Evolutionary conservation across 208 protist genomes (phyloP).

Genomic region (Leishmania tarentolae): DNA sequence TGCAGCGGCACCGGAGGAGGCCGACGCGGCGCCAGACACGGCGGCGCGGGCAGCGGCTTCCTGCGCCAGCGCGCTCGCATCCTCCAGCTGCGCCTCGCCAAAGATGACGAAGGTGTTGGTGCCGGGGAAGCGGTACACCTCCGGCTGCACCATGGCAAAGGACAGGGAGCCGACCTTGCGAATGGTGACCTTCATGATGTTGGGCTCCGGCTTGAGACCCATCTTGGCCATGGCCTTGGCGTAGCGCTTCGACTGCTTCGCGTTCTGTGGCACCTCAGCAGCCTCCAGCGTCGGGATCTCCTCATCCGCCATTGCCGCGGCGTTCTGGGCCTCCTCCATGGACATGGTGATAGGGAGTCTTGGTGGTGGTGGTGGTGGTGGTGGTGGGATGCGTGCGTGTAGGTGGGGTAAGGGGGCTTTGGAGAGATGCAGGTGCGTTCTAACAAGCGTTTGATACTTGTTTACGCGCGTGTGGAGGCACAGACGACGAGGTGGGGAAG

Average conservation of each 20-base stretch:
- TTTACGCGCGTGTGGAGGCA: not conserved
- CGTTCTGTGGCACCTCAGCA: constrained; percentile 64
- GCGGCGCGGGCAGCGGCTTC: constrained; percentile 72
- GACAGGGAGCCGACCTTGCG: constrained; percentile 89
- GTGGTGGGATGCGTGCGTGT: not conserved
- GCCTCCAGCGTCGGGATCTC: constrained; percentile 78
- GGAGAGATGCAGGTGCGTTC: not conserved
- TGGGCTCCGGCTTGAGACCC: constrained; percentile 94
- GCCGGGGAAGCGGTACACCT: constrained; percentile 96
- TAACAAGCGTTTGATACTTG: not conserved
- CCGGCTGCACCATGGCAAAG: constrained; percentile 94
- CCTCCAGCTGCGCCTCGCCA: constrained; percentile 97
- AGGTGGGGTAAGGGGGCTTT: not conserved
- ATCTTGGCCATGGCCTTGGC: constrained; percentile 97
- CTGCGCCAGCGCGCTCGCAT: constrained; percentile 65
- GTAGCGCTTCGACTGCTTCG: constrained; percentile 94
- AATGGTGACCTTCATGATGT: constrained; percentile 94
- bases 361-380: not conserved
- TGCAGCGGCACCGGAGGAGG: constrained; percentile 27
- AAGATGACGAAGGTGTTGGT: constrained; percentile 98
- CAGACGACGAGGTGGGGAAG: not conserved
- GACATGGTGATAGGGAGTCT: constrained; percentile 38
- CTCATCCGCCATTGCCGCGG: constrained; percentile 56
- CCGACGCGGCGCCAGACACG: constrained; percentile 49
- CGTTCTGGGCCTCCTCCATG: constrained; percentile 58